Base-by-base conservation (phyloP, 805 yeast genomes). In the Saccharomycopsis fodiens region DNA sequence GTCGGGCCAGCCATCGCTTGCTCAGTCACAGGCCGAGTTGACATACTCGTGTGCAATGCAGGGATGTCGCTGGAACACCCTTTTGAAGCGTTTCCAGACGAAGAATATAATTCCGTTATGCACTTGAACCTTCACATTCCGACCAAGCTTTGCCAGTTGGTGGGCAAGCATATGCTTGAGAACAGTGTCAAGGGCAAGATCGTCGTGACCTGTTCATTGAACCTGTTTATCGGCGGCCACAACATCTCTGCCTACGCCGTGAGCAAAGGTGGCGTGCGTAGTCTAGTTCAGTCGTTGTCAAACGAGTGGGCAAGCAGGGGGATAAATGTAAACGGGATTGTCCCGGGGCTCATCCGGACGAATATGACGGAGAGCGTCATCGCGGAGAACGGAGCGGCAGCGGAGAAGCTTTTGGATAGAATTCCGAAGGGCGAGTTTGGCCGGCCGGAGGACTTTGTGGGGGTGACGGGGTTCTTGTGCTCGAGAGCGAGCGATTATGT, bases 401-500 rank as follows among this genome's bases (percentile, higher is more conserved):
- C 55, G 13, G 41, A 54, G 6, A 55, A 57, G 35, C 55, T 71
- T 35, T 34, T 59, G 36, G 59, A 51, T 37, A 62, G 73, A 44
- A 67, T 69, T 42, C 77, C 78, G 15, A 57, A 60, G 4, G 69
- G 66, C 1, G 58, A 75, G 55, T 72, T 73, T 70, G 76, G 78
- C 12, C 42, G 44, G 2, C 67, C 72, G 1, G 70, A 64, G 5
- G 78, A 73, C 51, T 69, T 72, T 54, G 69, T 63, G 53, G 77
- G 43, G 45, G 44, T 34, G 23, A 34, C 40, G 13, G 63, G 68
- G 25, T 70, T 66, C 59, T 61, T 76, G 50, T 72, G 74, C 21
- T 65, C 74, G 20, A 68, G 63, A 39, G 80, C 79, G 5, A 62
- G 74, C 37, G 65, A 71, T 40, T 76, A 66, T 58, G 68, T 76